Percentiles rank a stretch among this genome's conserved stretches.
Conservation (phyloP, 1,139 yeast species). For the Blastobotrys illinoisensis region DNA sequence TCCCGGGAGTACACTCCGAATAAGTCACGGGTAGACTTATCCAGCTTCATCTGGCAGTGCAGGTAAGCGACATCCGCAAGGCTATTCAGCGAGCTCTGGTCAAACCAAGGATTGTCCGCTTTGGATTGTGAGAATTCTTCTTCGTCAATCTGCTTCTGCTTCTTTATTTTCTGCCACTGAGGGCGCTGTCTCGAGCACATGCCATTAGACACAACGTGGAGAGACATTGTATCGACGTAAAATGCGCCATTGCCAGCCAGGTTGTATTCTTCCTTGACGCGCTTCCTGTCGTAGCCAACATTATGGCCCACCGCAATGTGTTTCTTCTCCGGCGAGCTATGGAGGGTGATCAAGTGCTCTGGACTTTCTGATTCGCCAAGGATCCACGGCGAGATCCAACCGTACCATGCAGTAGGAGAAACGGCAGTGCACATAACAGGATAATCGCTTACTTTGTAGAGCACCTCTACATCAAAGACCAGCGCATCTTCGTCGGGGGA, state of each 20-base stretch:
- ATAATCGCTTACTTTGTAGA: conserved; percentile 68
- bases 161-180: conserved; percentile 54
- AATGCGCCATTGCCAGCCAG: conserved; percentile 63
- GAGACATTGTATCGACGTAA: conserved; percentile 85
- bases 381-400: conserved; percentile 88
- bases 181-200: conserved; percentile 91
- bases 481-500: conserved; percentile 65
- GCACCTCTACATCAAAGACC: conserved; percentile 85
- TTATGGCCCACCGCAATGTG: conserved; percentile 77
- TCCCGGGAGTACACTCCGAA: conserved; percentile 54
- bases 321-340: conserved; percentile 24
- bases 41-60: conserved; percentile 67
- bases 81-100: conserved; percentile 68
- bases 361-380: conserved; percentile 46
- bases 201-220: conserved; percentile 88
- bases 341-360: conserved; percentile 72
- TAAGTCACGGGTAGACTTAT: conserved; percentile 60
- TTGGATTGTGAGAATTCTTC: conserved; percentile 20
- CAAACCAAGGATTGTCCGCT: conserved; percentile 27
- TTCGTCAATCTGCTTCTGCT: conserved; percentile 20
- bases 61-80: conserved; percentile 74
- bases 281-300: conserved; percentile 84
- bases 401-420: conserved; percentile 80
- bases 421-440: conserved; percentile 82
- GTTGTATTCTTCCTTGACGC: conserved; percentile 78